phyloP scores from a whole-genome alignment of 805 yeast genomes.

The Wickerhamiella shivajii region DNA sequence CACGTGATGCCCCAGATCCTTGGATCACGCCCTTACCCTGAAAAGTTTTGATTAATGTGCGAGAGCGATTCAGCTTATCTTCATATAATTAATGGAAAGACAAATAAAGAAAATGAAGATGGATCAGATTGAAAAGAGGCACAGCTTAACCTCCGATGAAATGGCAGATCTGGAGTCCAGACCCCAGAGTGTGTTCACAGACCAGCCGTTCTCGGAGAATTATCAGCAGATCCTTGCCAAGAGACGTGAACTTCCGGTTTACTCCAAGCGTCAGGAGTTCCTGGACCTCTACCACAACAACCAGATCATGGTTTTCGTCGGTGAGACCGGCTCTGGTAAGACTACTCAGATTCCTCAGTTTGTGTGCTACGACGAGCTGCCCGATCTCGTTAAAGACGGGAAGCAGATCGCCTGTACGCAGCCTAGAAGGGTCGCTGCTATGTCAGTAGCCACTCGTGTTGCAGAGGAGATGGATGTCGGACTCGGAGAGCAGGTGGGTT shows the following conservation, averaged over 20 bases:
- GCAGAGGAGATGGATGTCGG: slow-evolving; percentile 95
- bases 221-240: slow-evolving; percentile 65
- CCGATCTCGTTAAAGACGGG: slow-evolving; percentile 49
- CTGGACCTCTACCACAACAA: slow-evolving; percentile 67
- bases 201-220: slow-evolving; percentile 40
- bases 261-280: slow-evolving; percentile 83
- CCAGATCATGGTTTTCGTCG: slow-evolving; percentile 95
- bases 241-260: slow-evolving; percentile 85
- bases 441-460: slow-evolving; percentile 88
- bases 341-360: slow-evolving; percentile 97
- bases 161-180: slow-evolving; percentile 31
- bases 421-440: slow-evolving; percentile 91
- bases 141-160: slow-evolving; percentile 23
- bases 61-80: too few relatives aligned
- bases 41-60: too few relatives aligned
- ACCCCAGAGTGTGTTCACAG: slow-evolving; percentile 65
- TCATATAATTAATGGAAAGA: too few relatives aligned
- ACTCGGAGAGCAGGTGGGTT: slow-evolving; percentile 91
- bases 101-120: not conserved
- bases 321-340: slow-evolving; percentile 98
- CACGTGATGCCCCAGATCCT: not conserved
- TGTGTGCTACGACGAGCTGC: slow-evolving; percentile 82
- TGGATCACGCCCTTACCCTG: slow-evolving; percentile 1
- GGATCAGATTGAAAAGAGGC: slow-evolving; percentile 14
- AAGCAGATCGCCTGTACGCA: slow-evolving; percentile 82